Conservation (phyloP, 2,329 filamentous ascomycete species). For the Cytospora piceicola region DNA sequence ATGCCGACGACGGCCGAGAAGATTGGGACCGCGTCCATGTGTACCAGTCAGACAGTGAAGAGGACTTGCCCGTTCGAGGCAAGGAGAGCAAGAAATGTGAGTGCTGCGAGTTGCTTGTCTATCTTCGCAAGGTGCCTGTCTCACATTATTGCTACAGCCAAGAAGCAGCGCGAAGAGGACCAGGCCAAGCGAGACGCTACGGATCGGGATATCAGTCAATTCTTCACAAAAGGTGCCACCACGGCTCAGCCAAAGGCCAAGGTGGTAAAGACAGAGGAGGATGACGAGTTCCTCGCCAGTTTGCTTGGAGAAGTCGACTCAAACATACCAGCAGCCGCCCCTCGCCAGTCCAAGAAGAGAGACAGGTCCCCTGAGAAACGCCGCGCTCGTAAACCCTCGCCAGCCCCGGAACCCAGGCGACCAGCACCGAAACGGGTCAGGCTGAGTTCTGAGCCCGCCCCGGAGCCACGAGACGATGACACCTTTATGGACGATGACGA, state of each 20-base stretch:
- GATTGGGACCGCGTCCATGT: slow-evolving; percentile 80
- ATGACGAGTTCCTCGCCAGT: slow-evolving; percentile 83
- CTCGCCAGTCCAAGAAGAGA: slow-evolving; percentile 63
- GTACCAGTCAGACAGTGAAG: slow-evolving; percentile 76
- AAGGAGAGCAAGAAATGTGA: slow-evolving; percentile 57
- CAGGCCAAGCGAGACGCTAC: slow-evolving; percentile 83
- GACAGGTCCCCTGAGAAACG: slow-evolving; percentile 77
- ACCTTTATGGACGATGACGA: slow-evolving; percentile 59
- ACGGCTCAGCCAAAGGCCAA: slow-evolving; percentile 77
- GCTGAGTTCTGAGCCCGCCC: slow-evolving; percentile 53
- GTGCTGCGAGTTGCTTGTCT: slow-evolving; percentile 27
- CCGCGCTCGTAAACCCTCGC: slow-evolving; percentile 80
- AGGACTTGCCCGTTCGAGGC: slow-evolving; percentile 55
- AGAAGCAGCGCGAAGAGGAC: slow-evolving; percentile 86
- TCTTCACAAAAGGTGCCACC: slow-evolving; percentile 79
- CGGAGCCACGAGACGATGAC: slow-evolving; percentile 56
- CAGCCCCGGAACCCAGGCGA: slow-evolving; percentile 60
- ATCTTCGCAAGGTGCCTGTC: background rate
- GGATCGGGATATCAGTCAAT: slow-evolving; percentile 90
- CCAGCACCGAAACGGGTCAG: slow-evolving; percentile 62
- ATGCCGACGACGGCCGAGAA: slow-evolving; percentile 93
- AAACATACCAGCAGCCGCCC: slow-evolving; percentile 62
- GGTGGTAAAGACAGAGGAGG: slow-evolving; percentile 82
- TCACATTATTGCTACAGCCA: slow-evolving; percentile 56
- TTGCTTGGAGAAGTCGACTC: slow-evolving; percentile 87